Evolutionary conservation across 2,329 filamentous ascomycete genomes (phyloP).

Genomic region (Fusarium cicatricum): DNA sequence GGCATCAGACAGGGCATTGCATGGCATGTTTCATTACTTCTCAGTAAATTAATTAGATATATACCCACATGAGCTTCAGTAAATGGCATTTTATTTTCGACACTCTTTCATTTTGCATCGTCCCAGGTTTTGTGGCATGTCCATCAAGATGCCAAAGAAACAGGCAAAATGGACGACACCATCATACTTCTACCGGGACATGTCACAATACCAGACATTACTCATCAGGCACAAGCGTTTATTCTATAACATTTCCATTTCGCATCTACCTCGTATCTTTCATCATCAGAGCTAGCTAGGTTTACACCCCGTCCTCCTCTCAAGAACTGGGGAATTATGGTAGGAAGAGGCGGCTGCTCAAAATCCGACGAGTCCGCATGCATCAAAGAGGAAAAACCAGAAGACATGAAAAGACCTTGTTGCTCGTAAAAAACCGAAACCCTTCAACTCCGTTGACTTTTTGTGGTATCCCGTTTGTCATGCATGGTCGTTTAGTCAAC

Average conservation of each 20-base stretch:
- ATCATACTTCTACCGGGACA: too few species aligned
- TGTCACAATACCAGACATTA: too few species aligned
- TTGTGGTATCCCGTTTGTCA: slow-evolving; percentile 49
- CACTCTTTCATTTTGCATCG: too few species aligned
- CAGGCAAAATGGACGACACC: too few species aligned
- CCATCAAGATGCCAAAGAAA: too few species aligned
- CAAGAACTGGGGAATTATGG: slow-evolving; percentile 47
- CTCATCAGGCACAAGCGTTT: too few species aligned
- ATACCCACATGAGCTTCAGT: not conserved
- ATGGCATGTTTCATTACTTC: not conserved
- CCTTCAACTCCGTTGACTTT: slow-evolving; percentile 56
- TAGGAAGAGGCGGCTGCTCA: slow-evolving; percentile 41
- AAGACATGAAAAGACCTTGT: slow-evolving; percentile 45
- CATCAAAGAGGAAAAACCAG: slow-evolving; percentile 42
- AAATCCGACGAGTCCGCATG: slow-evolving; percentile 37
- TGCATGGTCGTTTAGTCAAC: slow-evolving; percentile 77
- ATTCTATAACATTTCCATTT: slow-evolving; percentile 46
- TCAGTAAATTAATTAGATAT: not conserved
- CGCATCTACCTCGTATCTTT: slow-evolving; percentile 53
- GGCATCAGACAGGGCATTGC: not conserved
- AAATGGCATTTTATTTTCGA: not conserved
- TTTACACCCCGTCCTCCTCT: slow-evolving; percentile 47
- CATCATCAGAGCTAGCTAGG: slow-evolving; percentile 53
- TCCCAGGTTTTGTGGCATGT: too few species aligned
- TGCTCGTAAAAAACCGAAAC: slow-evolving; percentile 46